Evolutionary conservation across 2,329 filamentous ascomycete genomes (phyloP).

Genomic region (Orbilia ellipsospora): DNA sequence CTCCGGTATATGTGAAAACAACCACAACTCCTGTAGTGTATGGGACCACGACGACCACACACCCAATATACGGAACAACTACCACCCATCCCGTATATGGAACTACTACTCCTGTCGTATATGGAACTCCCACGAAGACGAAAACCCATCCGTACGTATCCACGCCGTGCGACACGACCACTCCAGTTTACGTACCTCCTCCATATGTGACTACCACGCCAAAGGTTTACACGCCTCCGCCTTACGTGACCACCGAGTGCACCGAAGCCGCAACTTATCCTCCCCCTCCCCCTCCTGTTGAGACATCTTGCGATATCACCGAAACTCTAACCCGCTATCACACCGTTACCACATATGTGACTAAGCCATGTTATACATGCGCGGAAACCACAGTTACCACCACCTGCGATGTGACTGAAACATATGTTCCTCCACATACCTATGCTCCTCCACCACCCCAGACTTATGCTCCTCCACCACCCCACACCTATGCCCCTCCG

Average conservation of each 20-base stretch:
- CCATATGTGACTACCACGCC: no score
- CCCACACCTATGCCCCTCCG: constrained; percentile 8
- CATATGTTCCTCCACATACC: neutral
- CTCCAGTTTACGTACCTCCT: neutral
- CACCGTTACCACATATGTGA: no score
- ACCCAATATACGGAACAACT: neutral
- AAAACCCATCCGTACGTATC: neutral
- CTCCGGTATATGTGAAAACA: neutral
- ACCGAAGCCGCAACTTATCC: neutral
- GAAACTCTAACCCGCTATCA: no score
- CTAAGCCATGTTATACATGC: no score
- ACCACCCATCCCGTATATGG: constrained; percentile 1
- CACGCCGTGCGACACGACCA: constrained; percentile 1
- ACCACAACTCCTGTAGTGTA: neutral
- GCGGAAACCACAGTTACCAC: no score
- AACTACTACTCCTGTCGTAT: neutral
- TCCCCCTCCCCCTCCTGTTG: neutral
- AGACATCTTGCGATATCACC: no score
- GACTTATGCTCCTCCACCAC: constrained; percentile 2
- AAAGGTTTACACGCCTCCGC: constrained; percentile 1
- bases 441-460: constrained; percentile 7
- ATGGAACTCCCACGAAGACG: neutral
- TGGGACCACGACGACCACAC: neutral
- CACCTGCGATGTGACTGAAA: no score
- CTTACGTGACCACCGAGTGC: neutral